Evolutionary conservation across 768 basidiomycete genomes (phyloP).

Genomic region (Clavaria fumosa): DNA sequence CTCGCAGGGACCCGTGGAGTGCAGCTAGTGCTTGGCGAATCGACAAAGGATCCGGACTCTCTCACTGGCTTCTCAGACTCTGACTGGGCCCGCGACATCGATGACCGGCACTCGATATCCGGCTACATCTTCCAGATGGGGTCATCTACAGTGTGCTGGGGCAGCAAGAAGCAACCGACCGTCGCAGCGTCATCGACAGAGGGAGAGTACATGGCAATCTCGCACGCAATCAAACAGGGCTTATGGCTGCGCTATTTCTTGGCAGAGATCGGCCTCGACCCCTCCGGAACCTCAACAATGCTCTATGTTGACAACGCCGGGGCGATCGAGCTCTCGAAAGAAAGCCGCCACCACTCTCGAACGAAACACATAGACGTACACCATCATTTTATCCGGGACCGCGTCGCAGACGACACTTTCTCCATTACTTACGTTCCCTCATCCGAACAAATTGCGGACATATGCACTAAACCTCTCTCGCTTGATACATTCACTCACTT

Average conservation of each 20-base stretch:
- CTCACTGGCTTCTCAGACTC: no score
- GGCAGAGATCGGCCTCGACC: conserved; percentile 11
- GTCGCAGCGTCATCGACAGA: conserved; percentile 22
- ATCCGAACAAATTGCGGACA: conserved; percentile 21
- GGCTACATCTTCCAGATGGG: conserved; percentile 21
- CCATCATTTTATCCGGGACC: conserved; percentile 4
- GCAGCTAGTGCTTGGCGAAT: conserved; percentile 1
- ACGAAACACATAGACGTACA: conserved; percentile 6
- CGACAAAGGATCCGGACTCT: background rate
- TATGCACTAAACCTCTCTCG: conserved; percentile 24
- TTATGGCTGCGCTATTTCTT: conserved; percentile 17
- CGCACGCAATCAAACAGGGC: conserved; percentile 17
- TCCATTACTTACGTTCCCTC: conserved; percentile 18
- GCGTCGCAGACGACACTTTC: no score
- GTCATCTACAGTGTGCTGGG: conserved; percentile 21
- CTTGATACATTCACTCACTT: conserved; percentile 2
- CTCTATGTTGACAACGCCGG: conserved; percentile 1
- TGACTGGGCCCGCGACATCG: conserved; percentile 13
- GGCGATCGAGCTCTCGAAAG: conserved; percentile 6
- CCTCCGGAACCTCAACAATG: conserved; percentile 13
- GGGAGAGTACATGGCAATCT: no score
- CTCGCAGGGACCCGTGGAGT: conserved; percentile 8
- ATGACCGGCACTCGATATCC: conserved; percentile 16
- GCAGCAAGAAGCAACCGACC: conserved; percentile 19
- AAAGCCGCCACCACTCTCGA: background rate